These are phyloP conservation scores for Colletotrichum salicis DNA, from an alignment of 2,329 filamentous ascomycete genomes.

Conservation along the genomic window DNA sequence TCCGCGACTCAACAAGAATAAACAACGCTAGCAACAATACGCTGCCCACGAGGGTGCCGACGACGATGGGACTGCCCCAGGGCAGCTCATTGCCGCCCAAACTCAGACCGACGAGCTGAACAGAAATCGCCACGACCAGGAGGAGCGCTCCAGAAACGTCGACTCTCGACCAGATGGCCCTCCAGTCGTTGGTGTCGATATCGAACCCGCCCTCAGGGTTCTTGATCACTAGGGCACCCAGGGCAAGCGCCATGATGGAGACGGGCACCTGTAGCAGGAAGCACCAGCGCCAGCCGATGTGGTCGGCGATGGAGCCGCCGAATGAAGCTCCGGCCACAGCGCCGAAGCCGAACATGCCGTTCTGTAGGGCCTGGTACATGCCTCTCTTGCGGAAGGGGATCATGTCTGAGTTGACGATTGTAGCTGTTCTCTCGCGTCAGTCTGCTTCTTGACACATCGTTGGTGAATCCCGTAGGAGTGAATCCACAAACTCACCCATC, in stretches of 20 bases:
- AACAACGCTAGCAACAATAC: slow-evolving; percentile 56
- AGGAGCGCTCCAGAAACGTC: slow-evolving; percentile 68
- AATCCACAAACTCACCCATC: slow-evolving; percentile 62
- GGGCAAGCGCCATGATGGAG: slow-evolving; percentile 62
- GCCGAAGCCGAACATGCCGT: slow-evolving; percentile 70
- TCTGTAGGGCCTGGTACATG: slow-evolving; percentile 71
- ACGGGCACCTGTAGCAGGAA: slow-evolving; percentile 72
- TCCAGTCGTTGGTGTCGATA: slow-evolving; percentile 42
- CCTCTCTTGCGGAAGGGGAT: slow-evolving; percentile 66
- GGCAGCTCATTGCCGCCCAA: slow-evolving; percentile 66
- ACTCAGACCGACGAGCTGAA: slow-evolving; percentile 66
- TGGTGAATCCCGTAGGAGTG: too few species aligned
- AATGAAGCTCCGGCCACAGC: slow-evolving; percentile 71
- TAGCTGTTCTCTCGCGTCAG: slow-evolving; percentile 39
- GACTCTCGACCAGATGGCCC: slow-evolving; percentile 62
- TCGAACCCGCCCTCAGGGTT: slow-evolving; percentile 51
- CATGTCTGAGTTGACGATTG: slow-evolving; percentile 72
- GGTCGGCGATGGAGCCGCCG: slow-evolving; percentile 72
- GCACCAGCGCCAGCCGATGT: slow-evolving; percentile 75
- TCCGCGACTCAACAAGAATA: slow-evolving; percentile 59
- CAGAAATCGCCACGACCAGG: slow-evolving; percentile 67
- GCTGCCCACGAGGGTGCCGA: slow-evolving; percentile 56
- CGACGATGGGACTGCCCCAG: slow-evolving; percentile 61
- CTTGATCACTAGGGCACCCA: slow-evolving; percentile 64
- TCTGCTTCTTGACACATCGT: neutral